A percentile compares a stretch with the other conserved stretches of the same genome.
Conservation (phyloP, 257 asterid species). For the Solanum raphanifolium region DNA sequence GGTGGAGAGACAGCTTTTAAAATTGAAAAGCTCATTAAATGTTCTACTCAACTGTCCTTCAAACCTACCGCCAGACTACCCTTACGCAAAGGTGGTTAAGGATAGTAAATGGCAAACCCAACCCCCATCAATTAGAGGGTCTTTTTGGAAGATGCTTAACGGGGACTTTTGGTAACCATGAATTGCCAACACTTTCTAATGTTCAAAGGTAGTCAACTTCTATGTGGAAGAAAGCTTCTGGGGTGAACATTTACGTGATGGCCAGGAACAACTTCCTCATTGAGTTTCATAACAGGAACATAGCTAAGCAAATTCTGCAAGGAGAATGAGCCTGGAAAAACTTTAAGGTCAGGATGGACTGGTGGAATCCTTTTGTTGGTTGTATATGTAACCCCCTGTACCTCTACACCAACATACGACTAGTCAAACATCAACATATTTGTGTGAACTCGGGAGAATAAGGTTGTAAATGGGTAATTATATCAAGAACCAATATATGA, state of each 20-base stretch:
- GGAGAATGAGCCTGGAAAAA: not conserved
- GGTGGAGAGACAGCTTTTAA: not conserved
- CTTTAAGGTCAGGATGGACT: not conserved
- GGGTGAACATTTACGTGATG: not conserved
- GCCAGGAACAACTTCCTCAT: not conserved
- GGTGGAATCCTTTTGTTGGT: not conserved
- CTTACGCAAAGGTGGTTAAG: not conserved
- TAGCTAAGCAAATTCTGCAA: not conserved
- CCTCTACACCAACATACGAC: not conserved
- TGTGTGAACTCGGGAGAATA: not conserved
- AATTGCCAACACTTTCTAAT: not conserved
- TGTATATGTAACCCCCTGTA: not conserved
- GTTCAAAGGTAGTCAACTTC: not conserved
- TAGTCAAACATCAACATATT: not conserved
- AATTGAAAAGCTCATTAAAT: not conserved
- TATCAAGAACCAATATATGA: not conserved
- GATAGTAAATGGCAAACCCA: not conserved
- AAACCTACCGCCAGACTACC: not conserved
- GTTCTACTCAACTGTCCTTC: not conserved
- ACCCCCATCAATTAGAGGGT: not conserved
- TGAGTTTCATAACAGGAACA: not conserved
- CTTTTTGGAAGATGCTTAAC: not conserved
- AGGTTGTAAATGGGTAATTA: not conserved
- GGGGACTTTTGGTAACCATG: not conserved
- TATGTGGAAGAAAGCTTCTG: not conserved